Conservation (phyloP, 495 filamentous ascomycete species). For the Pseudomonodictys pantanalensis region DNA sequence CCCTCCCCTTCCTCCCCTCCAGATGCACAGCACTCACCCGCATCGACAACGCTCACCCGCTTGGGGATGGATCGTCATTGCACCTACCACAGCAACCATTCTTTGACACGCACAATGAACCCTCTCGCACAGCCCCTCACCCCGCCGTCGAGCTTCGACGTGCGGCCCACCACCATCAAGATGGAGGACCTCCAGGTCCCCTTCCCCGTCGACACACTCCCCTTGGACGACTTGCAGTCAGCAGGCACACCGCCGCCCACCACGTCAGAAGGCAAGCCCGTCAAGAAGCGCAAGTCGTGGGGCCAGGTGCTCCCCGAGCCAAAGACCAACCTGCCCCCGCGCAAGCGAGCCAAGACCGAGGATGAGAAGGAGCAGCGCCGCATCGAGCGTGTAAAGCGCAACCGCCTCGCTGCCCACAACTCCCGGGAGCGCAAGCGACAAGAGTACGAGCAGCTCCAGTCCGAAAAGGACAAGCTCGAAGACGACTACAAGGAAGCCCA, state of each 20-base stretch:
- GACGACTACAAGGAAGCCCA: conserved; percentile 60
- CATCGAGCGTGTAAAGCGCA: conserved; percentile 93
- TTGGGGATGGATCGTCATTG: conserved; percentile 10
- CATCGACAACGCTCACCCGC: neutral
- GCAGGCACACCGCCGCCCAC: neutral
- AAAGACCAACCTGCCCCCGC: conserved; percentile 93
- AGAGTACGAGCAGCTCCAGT: conserved; percentile 86
- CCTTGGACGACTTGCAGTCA: neutral
- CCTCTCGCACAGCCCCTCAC: conserved; percentile 7
- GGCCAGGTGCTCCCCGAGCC: conserved; percentile 94
- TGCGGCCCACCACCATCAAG: conserved; percentile 31
- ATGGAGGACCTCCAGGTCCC: conserved; percentile 30
- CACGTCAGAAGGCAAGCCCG: conserved; percentile 51
- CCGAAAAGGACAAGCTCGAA: conserved; percentile 66
- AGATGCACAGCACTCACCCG: conserved; percentile 19
- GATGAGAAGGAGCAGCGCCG: conserved; percentile 98
- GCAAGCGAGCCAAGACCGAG: conserved; percentile 95
- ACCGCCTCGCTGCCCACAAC: conserved; percentile 92
- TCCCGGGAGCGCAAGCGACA: conserved; percentile 92
- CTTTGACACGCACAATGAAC: conserved; percentile 4
- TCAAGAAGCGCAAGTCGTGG: conserved; percentile 99
- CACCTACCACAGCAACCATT: neutral
- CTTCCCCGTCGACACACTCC: neutral
- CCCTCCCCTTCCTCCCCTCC: conserved; percentile 19
- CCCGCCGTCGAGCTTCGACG: conserved; percentile 12